phyloP scores from a whole-genome alignment of 176 grass and related monocot species.

The Calamus simplicifolius region DNA sequence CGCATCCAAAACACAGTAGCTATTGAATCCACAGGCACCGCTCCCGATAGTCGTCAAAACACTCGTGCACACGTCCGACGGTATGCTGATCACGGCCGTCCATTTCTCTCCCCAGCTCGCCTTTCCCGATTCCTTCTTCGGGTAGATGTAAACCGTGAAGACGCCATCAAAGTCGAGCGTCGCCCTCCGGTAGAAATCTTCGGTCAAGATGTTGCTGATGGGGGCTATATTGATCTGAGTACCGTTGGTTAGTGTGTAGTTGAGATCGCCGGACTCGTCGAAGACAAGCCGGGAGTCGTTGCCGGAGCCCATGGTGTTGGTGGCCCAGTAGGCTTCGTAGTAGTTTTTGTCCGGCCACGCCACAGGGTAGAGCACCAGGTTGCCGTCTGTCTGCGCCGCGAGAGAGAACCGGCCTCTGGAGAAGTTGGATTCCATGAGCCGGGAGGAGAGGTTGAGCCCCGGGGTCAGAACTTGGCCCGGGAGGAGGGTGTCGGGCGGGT shows the following conservation, averaged over 20 bases:
- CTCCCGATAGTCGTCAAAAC: no score
- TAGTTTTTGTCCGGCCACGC: neutral
- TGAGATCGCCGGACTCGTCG: constrained; percentile 13
- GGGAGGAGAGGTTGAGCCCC: neutral
- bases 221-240: neutral
- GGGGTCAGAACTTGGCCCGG: neutral
- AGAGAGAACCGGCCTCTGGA: constrained; percentile 20
- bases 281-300: constrained; percentile 17
- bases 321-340: constrained; percentile 2
- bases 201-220: no score
- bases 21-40: no score
- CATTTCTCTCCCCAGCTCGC: no score
- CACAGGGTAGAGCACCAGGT: constrained; percentile 13
- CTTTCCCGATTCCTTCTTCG: no score
- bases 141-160: no score
- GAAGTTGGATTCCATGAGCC: constrained; percentile 17
- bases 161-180: no score
- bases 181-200: no score
- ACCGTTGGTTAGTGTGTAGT: constrained; percentile 8
- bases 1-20: no score
- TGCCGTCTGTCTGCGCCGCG: constrained; percentile 10
- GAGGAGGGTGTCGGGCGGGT: neutral
- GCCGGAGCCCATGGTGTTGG: neutral
- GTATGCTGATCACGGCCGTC: no score
- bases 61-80: no score